These are phyloP conservation scores for Globisporangium irregulare DNA, from an alignment of 352 stramenopile genomes.

Conservation along the genomic window DNA sequence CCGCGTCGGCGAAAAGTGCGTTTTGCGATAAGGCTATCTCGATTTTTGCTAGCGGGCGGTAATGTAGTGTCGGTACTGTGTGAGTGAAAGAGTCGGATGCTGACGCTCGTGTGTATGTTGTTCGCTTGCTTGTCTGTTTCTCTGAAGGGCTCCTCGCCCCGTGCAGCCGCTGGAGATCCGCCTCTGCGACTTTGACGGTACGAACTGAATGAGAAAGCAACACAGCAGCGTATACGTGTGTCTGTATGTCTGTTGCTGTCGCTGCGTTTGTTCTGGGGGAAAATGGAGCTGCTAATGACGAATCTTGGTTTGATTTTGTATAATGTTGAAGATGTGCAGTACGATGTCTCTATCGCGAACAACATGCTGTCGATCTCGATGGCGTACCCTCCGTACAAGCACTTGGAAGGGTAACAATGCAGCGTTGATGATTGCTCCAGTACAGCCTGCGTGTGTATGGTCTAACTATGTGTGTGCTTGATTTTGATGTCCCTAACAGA, in stretches of 20 bases:
- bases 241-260: not conserved
- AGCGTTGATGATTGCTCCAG: slow-evolving; percentile 10
- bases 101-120: not conserved
- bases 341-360: slow-evolving; percentile 74
- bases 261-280: not conserved
- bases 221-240: not conserved
- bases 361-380: slow-evolving; percentile 71
- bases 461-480: not conserved
- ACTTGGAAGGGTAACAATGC: slow-evolving; percentile 44
- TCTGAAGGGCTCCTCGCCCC: slow-evolving; percentile 60
- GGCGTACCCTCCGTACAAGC: slow-evolving; percentile 75
- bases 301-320: not conserved
- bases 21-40: slow-evolving; percentile 8
- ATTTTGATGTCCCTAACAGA: slow-evolving; percentile 21
- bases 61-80: not conserved
- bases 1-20: slow-evolving; percentile 67
- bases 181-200: slow-evolving; percentile 84
- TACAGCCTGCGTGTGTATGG: not conserved
- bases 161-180: slow-evolving; percentile 76
- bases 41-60: not conserved
- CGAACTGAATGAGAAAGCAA: not conserved
- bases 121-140: not conserved
- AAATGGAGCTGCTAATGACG: not conserved
- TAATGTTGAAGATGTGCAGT: slow-evolving; percentile 65
- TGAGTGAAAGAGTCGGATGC: not conserved